These are phyloP conservation scores for Skeletonema menzelii DNA, from an alignment of 108 stramenopile species.

Conservation along the genomic window DNA sequence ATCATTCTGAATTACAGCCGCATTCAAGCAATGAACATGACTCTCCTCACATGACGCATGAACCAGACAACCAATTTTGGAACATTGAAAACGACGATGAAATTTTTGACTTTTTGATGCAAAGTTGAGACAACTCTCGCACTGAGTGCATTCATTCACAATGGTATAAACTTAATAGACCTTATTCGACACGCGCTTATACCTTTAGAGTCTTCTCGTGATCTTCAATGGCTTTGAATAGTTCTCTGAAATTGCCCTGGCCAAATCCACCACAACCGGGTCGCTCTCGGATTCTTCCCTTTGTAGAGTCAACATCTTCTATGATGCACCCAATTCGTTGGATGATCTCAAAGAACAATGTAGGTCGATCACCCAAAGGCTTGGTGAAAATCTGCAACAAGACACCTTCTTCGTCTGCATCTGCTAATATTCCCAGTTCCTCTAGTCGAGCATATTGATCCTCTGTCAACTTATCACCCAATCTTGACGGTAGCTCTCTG, in stretches of 20 bases:
- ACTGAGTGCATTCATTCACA: neutral
- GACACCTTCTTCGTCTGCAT: slow-evolving; percentile 87
- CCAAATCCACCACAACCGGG: slow-evolving; percentile 92
- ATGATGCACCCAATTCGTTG: slow-evolving; percentile 86
- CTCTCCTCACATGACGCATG: slow-evolving; percentile 8
- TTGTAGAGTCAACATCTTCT: slow-evolving; percentile 14
- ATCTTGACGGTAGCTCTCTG: slow-evolving; percentile 48
- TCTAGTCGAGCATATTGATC: slow-evolving; percentile 56
- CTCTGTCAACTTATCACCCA: slow-evolving; percentile 49
- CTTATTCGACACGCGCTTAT: neutral
- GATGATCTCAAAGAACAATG: slow-evolving; percentile 89
- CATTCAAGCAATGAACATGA: slow-evolving; percentile 6
- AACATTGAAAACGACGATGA: slow-evolving; percentile 71
- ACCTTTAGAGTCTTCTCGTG: slow-evolving; percentile 71
- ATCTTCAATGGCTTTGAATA: slow-evolving; percentile 90
- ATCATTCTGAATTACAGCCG: neutral
- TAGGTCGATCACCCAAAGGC: slow-evolving; percentile 85
- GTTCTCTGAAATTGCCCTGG: slow-evolving; percentile 86
- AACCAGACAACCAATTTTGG: slow-evolving; percentile 64
- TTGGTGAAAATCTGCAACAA: slow-evolving; percentile 88
- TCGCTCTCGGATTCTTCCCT: slow-evolving; percentile 31
- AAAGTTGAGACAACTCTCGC: slow-evolving; percentile 8
- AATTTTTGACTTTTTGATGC: slow-evolving; percentile 87
- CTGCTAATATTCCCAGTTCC: slow-evolving; percentile 82
- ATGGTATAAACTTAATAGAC: neutral